Evolutionary conservation across 768 basidiomycete genomes (phyloP).

Genomic region (Gloeopeniophorella convolvens): DNA sequence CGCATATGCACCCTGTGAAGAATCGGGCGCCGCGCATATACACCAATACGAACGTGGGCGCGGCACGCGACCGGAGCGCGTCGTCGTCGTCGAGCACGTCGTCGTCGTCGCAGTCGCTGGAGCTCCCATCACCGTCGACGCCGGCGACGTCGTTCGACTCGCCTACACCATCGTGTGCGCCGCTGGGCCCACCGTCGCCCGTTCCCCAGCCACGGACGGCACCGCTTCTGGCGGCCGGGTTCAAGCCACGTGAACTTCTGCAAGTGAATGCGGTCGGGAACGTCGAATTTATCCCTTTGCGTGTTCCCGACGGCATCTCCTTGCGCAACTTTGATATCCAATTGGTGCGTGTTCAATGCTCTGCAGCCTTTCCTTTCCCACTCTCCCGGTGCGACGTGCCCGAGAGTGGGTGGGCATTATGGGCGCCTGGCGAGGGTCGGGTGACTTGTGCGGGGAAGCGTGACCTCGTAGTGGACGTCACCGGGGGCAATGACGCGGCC

Average conservation of each 20-base stretch:
- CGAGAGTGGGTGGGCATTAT: not conserved
- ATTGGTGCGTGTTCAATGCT: constrained; percentile 51
- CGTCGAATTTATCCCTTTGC: constrained; percentile 64
- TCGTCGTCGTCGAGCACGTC: constrained; percentile 28
- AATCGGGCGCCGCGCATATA: constrained; percentile 22
- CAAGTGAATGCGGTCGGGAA: constrained; percentile 31
- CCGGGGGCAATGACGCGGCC: not conserved
- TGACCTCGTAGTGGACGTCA: not conserved
- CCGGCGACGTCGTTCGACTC: constrained; percentile 21
- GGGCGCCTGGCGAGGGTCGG: constrained; percentile 7
- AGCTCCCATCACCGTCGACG: constrained; percentile 16
- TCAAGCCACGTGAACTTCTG: constrained; percentile 32
- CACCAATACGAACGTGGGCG: constrained; percentile 13
- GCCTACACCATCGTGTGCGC: constrained; percentile 17
- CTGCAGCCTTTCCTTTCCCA: not conserved
- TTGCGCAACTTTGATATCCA: constrained; percentile 88
- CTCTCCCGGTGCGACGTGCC: not conserved
- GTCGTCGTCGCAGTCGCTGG: constrained; percentile 22
- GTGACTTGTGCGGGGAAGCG: constrained; percentile 10
- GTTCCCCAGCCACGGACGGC: constrained; percentile 10
- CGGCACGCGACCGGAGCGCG: constrained; percentile 28
- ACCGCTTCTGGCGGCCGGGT: constrained; percentile 27
- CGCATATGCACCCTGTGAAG: constrained; percentile 49
- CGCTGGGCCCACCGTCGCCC: constrained; percentile 16
- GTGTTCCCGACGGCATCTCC: constrained; percentile 76